Conservation (phyloP, 78 protist species). For the Speleostelium caveatum region DNA sequence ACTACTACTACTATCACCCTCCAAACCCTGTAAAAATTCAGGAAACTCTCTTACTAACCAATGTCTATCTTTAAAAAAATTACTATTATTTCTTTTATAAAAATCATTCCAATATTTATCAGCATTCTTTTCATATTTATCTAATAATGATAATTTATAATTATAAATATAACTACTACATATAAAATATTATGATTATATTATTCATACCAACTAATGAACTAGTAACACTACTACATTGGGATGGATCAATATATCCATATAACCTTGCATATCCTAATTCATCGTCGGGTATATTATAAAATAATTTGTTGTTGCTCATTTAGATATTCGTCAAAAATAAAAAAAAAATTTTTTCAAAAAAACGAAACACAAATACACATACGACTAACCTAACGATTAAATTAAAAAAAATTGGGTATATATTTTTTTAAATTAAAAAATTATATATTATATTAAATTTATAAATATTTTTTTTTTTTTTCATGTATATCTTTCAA, state of each 20-base stretch:
- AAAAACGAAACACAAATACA: too few relatives aligned
- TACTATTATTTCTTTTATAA: slow-evolving; percentile 73
- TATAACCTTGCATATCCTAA: slow-evolving; percentile 71
- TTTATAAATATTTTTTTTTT: too few relatives aligned
- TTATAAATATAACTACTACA: neutral
- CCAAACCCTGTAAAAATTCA: slow-evolving; percentile 8
- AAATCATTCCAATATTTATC: slow-evolving; percentile 82
- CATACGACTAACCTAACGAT: too few relatives aligned
- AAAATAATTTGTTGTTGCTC: too few relatives aligned
- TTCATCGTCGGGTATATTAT: slow-evolving; percentile 64
- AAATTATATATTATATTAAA: too few relatives aligned
- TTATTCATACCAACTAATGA: neutral
- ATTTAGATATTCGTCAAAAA: too few relatives aligned
- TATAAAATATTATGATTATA: neutral
- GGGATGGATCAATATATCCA: slow-evolving; percentile 40
- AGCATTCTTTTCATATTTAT: slow-evolving; percentile 85
- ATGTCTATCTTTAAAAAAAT: slow-evolving; percentile 86
- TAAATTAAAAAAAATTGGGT: too few relatives aligned
- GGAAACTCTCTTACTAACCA: slow-evolving; percentile 81
- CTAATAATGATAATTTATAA: slow-evolving; percentile 6
- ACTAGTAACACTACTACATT: neutral
- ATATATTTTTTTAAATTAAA: too few relatives aligned
- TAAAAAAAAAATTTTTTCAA: too few relatives aligned
- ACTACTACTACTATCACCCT: neutral
- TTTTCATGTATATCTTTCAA: neutral